A percentile compares a stretch with the other conserved stretches of the same genome.
Conservation (phyloP, 148 eudicot genomes). For the Pharnaceum exiguum region DNA sequence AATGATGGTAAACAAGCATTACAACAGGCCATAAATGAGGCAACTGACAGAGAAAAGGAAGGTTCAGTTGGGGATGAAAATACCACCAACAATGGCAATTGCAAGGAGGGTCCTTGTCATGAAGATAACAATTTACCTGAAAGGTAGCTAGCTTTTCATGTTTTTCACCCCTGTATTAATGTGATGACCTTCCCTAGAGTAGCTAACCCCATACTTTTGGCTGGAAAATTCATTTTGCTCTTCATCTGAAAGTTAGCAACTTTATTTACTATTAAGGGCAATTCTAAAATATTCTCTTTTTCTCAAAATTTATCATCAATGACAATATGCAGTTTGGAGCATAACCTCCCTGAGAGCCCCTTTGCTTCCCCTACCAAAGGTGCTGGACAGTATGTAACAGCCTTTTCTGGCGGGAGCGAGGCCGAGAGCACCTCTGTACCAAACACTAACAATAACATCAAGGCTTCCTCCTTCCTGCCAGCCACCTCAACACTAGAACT, state of each 20-base stretch:
- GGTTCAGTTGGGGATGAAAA: constrained; percentile 38
- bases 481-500: constrained; percentile 51
- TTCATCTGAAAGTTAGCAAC: neutral
- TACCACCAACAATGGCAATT: constrained; percentile 37
- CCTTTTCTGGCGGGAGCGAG: constrained; percentile 32
- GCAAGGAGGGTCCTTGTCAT: constrained; percentile 40
- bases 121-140: constrained; percentile 52
- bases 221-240: neutral
- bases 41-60: constrained; percentile 45
- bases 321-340: constrained; percentile 62
- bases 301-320: neutral
- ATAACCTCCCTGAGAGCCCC: constrained; percentile 85
- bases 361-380: constrained; percentile 80
- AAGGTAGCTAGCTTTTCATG: constrained; percentile 38
- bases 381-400: constrained; percentile 22
- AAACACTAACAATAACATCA: constrained; percentile 28
- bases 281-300: neutral
- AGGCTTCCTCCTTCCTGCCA: constrained; percentile 48
- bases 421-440: constrained; percentile 17
- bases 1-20: constrained; percentile 30
- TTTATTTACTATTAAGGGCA: neutral
- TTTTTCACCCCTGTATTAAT: neutral
- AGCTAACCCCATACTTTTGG: neutral
- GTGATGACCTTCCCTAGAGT: neutral
- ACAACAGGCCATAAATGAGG: constrained; percentile 39